Evolutionary conservation across 192 early-diverging fungal genomes (phyloP), one percentile per base, ranked within the genome.

Genomic region (Pilaira anomala): DNA sequence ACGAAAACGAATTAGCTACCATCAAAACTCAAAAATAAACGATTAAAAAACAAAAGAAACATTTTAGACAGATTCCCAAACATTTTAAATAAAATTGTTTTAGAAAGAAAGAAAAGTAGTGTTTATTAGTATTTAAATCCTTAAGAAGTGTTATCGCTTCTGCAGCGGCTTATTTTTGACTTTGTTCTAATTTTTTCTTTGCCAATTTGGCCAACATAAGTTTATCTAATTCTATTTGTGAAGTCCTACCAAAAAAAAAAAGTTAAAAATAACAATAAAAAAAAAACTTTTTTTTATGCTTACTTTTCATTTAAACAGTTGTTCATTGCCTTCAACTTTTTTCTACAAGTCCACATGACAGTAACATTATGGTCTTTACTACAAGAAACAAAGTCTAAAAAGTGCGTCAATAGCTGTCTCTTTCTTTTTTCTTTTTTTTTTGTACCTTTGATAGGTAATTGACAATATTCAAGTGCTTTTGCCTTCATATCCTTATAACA

Each of bases 331-430:
- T 76, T 79, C 14, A 76, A 67, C 54, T 79, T 77, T 48, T 46
- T 55, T 26, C 80, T 69, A 54, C 80, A 82, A 7, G 66, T 73
- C 73, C 77, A 79, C 28, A 77, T 71, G 16, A 82, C 80, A 6
- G 76, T 78, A 18, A 82, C 66, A 45, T 75, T 60, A 56, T 82
- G 76, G 50, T 79, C 80, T 40, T 79, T 74, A 62, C 78, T 82
- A 40, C 80, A 82, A 40, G 77, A 63, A 18, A 82, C 80, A 19
- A 82, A 82, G 29, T 82, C 80, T 82, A 28, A 19, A 1, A 30
- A 13, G 19, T 45, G 21, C 25, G 22, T 3, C 12, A 55, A 25
- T 49, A 22, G 6, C 11, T 33, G 6, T 36, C 6, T 36, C 11
- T 33, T 36, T 36, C 6, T 9, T 6, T 16, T 25, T 24, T 13